A percentile compares a stretch with the other conserved stretches of the same genome.
These are phyloP conservation scores for Trapa bicornis DNA, from an alignment of 345 rosid genomes.

Conservation along the genomic window DNA sequence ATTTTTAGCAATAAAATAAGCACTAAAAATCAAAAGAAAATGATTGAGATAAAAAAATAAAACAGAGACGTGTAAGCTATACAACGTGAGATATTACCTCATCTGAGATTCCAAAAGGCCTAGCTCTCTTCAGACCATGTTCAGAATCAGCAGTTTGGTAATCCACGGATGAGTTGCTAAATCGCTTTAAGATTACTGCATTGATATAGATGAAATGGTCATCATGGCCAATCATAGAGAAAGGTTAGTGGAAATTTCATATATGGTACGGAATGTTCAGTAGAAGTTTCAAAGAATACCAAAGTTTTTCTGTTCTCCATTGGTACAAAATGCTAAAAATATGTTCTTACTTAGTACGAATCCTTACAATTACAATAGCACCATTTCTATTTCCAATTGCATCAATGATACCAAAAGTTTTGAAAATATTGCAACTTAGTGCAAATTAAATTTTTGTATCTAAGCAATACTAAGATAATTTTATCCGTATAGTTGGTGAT, in stretches of 20 bases:
- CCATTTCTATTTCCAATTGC: too few species aligned
- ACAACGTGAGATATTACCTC: conserved; percentile 31
- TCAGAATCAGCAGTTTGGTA: conserved; percentile 81
- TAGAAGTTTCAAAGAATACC: too few species aligned
- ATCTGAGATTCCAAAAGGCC: conserved; percentile 63
- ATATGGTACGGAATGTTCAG: too few species aligned
- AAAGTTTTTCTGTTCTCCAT: too few species aligned
- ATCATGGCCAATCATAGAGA: not conserved
- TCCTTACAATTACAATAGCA: too few species aligned
- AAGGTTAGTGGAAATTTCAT: not conserved
- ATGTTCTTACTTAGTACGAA: too few species aligned
- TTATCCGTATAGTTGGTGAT: too few species aligned
- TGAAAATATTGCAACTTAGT: too few species aligned
- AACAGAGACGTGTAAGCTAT: not conserved
- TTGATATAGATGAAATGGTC: conserved; percentile 7
- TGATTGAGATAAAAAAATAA: not conserved
- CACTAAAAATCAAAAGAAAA: not conserved
- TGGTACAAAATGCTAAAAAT: too few species aligned
- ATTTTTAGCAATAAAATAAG: not conserved
- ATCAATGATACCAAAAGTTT: too few species aligned
- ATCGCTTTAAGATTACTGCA: conserved; percentile 56
- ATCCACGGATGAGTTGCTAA: conserved; percentile 47
- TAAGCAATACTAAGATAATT: too few species aligned
- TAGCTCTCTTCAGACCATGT: conserved; percentile 53
- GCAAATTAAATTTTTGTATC: too few species aligned